These are phyloP conservation scores for Fusarium compactum DNA, from an alignment of 2,329 filamentous ascomycete genomes.

Conservation along the genomic window DNA sequence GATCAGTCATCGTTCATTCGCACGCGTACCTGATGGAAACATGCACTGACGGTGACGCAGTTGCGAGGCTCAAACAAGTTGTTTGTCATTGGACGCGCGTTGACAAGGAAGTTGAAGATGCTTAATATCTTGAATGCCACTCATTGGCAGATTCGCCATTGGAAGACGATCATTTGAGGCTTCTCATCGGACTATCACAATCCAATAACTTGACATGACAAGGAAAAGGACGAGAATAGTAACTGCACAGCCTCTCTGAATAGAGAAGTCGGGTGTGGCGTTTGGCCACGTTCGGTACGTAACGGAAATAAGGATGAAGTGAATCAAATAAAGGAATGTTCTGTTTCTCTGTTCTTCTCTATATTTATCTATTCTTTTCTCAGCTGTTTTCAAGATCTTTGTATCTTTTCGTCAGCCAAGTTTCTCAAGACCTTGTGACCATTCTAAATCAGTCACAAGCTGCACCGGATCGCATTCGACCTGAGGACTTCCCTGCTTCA, in stretches of 20 bases:
- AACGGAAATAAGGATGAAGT: constrained; percentile 1
- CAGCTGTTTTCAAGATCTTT: neutral
- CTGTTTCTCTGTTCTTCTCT: neutral
- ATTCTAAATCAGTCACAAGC: constrained; percentile 21
- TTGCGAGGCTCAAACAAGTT: constrained; percentile 27
- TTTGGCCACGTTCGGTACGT: constrained; percentile 24
- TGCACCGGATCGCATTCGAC: neutral
- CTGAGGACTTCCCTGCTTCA: constrained; percentile 19
- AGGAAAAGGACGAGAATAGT: constrained; percentile 27
- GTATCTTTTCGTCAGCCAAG: constrained; percentile 2
- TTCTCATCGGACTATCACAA: constrained; percentile 19
- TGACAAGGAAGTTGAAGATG: neutral
- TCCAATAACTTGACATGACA: constrained; percentile 9
- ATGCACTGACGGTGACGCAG: constrained; percentile 26
- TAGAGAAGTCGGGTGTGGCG: constrained; percentile 38
- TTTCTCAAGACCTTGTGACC: constrained; percentile 15
- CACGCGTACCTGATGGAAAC: neutral
- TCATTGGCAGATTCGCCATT: constrained; percentile 29
- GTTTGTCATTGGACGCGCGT: constrained; percentile 38
- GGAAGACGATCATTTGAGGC: constrained; percentile 12
- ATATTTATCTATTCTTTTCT: neutral
- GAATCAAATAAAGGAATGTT: constrained; percentile 7
- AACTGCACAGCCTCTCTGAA: constrained; percentile 41
- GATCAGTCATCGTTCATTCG: neutral
- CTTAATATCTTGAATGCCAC: neutral